Percentiles rank a stretch among this genome's conserved stretches.
Evolutionary conservation across 1,139 yeast genomes (phyloP).

Genomic region (Diutina catenulata): DNA sequence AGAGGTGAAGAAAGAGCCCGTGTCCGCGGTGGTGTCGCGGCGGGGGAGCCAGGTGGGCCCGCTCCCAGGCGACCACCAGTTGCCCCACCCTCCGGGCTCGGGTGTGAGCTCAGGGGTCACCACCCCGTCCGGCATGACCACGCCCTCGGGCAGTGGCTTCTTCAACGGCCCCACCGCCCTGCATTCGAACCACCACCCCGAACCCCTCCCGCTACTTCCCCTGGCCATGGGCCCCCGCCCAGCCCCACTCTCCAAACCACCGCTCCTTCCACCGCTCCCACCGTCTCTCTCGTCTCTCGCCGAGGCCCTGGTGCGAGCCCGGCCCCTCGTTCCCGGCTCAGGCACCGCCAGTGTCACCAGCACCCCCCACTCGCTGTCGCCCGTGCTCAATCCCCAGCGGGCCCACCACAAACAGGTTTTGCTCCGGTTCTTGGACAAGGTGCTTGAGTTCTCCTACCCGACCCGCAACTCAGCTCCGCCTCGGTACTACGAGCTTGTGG

Average conservation of each 20-base stretch:
- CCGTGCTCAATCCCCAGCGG: not conserved
- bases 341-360: not conserved
- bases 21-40: too few relatives aligned
- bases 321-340: not conserved
- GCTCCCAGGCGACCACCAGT: too few relatives aligned
- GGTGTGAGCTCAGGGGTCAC: too few relatives aligned
- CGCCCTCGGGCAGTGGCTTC: too few relatives aligned
- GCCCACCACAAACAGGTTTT: constrained; percentile 15
- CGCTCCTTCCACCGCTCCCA: not conserved
- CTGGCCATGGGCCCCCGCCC: not conserved
- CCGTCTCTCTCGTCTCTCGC: not conserved
- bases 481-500: constrained; percentile 50
- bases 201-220: not conserved
- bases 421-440: constrained; percentile 29
- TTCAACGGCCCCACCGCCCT: too few relatives aligned
- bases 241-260: not conserved
- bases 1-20: too few relatives aligned
- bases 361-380: not conserved
- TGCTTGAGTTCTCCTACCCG: constrained; percentile 49
- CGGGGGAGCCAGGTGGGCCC: too few relatives aligned
- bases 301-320: not conserved
- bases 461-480: constrained; percentile 56
- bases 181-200: not conserved
- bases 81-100: too few relatives aligned
- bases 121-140: too few relatives aligned